Conservation (phyloP, 176 grass and related monocot genomes). For the Avena atlantica region DNA sequence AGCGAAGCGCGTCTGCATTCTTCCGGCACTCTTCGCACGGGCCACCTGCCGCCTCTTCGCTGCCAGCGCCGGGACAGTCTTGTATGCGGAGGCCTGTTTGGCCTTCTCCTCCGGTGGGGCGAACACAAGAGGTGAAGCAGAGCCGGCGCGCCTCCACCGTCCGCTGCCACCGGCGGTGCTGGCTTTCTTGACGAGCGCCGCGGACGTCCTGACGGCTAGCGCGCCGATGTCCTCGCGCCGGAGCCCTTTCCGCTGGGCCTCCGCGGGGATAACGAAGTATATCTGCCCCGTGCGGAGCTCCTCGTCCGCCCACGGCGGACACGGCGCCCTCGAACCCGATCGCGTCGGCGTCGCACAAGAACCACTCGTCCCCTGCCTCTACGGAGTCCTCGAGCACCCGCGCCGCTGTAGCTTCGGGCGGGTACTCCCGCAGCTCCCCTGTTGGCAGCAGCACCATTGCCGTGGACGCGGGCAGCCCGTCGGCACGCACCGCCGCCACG, state of each 20-base stretch:
- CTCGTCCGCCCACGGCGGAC: neutral
- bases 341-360: conserved; percentile 72
- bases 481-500: neutral
- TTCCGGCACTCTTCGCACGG: no score
- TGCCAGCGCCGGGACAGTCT: no score
- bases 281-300: conserved; percentile 62
- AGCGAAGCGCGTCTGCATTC: no score
- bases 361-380: neutral
- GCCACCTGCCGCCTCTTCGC: no score
- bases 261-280: conserved; percentile 67
- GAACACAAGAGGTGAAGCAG: no score
- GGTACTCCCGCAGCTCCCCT: conserved; percentile 61
- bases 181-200: conserved; percentile 34
- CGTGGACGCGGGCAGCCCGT: neutral
- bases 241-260: conserved; percentile 41
- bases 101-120: no score
- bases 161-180: no score
- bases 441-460: conserved; percentile 58
- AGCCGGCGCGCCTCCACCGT: no score
- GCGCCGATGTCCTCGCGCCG: conserved; percentile 58
- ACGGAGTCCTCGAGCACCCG: conserved; percentile 43
- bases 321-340: conserved; percentile 61
- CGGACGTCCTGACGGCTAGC: conserved; percentile 59
- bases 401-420: conserved; percentile 12
- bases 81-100: no score